Conservation (phyloP, 1,284 basidiomycete species). For the Cystobasidium slooffiae region DNA sequence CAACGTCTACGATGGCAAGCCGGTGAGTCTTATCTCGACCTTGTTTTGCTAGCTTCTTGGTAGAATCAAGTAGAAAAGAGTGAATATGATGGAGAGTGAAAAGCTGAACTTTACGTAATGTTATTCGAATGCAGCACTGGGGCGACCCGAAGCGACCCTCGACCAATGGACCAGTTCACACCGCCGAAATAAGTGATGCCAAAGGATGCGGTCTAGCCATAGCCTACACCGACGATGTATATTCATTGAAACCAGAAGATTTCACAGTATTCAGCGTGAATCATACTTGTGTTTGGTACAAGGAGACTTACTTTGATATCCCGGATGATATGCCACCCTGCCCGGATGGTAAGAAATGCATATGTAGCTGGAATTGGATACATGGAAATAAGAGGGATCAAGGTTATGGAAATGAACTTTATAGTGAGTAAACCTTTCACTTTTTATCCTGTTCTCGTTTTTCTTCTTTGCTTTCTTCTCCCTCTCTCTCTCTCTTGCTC, state of each 20-base stretch:
- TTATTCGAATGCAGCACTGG: slow-evolving; percentile 11
- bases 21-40: not conserved
- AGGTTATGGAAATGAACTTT: slow-evolving; percentile 47
- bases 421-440: slow-evolving; percentile 45
- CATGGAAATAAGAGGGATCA: slow-evolving; percentile 56
- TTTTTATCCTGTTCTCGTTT: too few species aligned
- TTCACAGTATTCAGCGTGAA: slow-evolving; percentile 74
- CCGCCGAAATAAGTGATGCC: slow-evolving; percentile 59
- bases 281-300: slow-evolving; percentile 71
- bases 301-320: slow-evolving; percentile 66
- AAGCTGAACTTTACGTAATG: too few species aligned
- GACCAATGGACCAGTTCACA: slow-evolving; percentile 31
- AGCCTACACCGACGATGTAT: slow-evolving; percentile 67
- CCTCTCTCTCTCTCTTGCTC: too few species aligned
- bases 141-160: slow-evolving; percentile 20
- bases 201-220: slow-evolving; percentile 72
- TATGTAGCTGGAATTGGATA: slow-evolving; percentile 75
- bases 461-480: too few species aligned
- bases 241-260: slow-evolving; percentile 66
- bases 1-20: slow-evolving; percentile 32
- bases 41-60: not conserved
- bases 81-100: too few species aligned
- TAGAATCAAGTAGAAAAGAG: too few species aligned
- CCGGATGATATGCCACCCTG: slow-evolving; percentile 71
- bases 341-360: slow-evolving; percentile 65